A percentile compares a stretch with the other conserved stretches of the same genome.
Evolutionary conservation across 192 early-diverging fungal species (phyloP).

Genomic region (Coemansia furcata): DNA sequence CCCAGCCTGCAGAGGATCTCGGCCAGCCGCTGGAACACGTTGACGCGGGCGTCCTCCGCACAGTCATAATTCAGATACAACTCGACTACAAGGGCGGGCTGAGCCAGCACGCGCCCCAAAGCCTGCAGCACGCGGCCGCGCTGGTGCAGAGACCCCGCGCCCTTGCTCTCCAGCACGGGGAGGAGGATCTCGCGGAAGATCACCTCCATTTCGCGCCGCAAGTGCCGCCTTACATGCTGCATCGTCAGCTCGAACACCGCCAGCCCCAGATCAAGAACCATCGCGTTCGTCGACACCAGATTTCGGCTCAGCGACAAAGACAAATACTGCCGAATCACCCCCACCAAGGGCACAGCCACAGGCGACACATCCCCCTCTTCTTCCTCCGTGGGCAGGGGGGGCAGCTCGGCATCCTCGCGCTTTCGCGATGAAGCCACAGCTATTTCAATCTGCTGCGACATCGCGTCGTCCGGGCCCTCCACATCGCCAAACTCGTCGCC

Average conservation of each 20-base stretch:
- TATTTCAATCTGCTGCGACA: slow-evolving; percentile 19
- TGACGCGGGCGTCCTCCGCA: slow-evolving; percentile 75
- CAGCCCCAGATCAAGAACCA: slow-evolving; percentile 79
- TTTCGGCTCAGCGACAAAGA: slow-evolving; percentile 81
- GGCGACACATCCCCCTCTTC: neutral
- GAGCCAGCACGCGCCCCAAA: slow-evolving; percentile 63
- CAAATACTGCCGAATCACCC: slow-evolving; percentile 84
- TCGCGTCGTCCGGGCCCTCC: slow-evolving; percentile 41
- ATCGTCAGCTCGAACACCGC: slow-evolving; percentile 82
- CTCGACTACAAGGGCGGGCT: slow-evolving; percentile 81
- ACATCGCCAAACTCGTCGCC: slow-evolving; percentile 46
- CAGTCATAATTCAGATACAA: slow-evolving; percentile 96
- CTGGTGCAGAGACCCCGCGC: slow-evolving; percentile 59
- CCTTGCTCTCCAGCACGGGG: slow-evolving; percentile 81
- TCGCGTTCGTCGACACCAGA: slow-evolving; percentile 69
- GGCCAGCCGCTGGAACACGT: slow-evolving; percentile 87
- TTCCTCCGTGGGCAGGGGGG: neutral
- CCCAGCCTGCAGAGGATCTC: slow-evolving; percentile 42
- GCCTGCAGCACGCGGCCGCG: slow-evolving; percentile 71
- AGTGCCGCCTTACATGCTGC: slow-evolving; percentile 60
- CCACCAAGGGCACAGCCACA: slow-evolving; percentile 67
- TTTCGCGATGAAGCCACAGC: neutral
- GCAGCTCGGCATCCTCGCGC: neutral
- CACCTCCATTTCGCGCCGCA: slow-evolving; percentile 87
- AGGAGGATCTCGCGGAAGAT: slow-evolving; percentile 88